Evolutionary conservation across 208 protist genomes (phyloP), one percentile per base, ranked within the genome.

Genomic region (Jaenimonas drosophilae): DNA sequence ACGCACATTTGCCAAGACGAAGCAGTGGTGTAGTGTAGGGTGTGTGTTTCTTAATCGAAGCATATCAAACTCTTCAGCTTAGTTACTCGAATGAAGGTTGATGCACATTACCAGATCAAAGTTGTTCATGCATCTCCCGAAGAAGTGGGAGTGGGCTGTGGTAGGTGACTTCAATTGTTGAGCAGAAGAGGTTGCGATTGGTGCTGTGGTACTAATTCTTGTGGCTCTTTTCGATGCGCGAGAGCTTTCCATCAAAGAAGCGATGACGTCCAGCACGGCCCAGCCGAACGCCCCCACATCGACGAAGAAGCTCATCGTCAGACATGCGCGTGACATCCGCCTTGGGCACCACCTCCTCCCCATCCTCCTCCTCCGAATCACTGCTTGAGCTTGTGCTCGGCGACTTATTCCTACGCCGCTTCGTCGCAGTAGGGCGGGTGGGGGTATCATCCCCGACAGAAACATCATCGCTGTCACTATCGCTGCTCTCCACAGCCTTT

Each of bases 211-310:
- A n/a, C 14, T 27, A 49, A 28, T 45, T n/a, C 12, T 26, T 40
- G n/a, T 74, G 54, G 37, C 59, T 62, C 16, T 54, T 39, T 25
- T 71, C 69, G 41, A 88, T 80, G 49, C 83, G 83, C 24, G 62
- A 57, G 7, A 92, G 66, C 61, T 92, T 92, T 0, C 84, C 84
- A 29, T 87, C 72, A 54, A 92, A 92, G 61, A 83, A 80, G 30
- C 84, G 76, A 52, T 92, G 84, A 6, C 84, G 72, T 24, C 84
- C 84, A 2, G 76, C 76, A 16, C 84, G 72, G 2, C 84, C 84
- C 16, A 92, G 66, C 7, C 84, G 78, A 25, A 92, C 84, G 2
- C 84, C 84, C 20, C 79, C 79, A 39, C 84, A 92, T 2, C 68
- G 55, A 48, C 52, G 34, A 33, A 92, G 70, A 23, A 92, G 68